Conservation (phyloP, 805 yeast species). For the Ogataea nakhonphanomensis region DNA sequence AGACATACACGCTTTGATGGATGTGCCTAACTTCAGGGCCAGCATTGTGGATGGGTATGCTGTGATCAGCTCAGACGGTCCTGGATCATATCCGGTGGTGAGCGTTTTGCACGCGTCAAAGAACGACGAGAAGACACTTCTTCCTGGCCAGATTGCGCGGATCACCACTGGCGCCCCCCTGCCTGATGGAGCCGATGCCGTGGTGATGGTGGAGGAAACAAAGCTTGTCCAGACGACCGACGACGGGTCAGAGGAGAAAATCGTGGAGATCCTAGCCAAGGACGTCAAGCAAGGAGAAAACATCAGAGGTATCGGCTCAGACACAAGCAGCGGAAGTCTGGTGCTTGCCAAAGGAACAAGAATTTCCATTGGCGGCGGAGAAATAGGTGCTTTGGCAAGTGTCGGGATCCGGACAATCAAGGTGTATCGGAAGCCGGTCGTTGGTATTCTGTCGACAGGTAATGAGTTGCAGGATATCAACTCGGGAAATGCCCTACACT, state of each 20-base stretch:
- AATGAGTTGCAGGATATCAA: slow-evolving; percentile 43
- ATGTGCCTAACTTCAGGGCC: slow-evolving; percentile 50
- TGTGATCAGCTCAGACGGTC: slow-evolving; percentile 42
- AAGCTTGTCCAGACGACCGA: slow-evolving; percentile 31
- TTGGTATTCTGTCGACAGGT: slow-evolving; percentile 52
- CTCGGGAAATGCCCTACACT: slow-evolving; percentile 22
- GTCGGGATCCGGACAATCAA: slow-evolving; percentile 39
- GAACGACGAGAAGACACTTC: slow-evolving; percentile 14
- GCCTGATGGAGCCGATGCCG: slow-evolving; percentile 52
- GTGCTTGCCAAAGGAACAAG: slow-evolving; percentile 36
- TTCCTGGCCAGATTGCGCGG: slow-evolving; percentile 39
- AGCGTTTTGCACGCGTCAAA: slow-evolving; percentile 41
- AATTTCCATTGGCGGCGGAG: slow-evolving; percentile 45
- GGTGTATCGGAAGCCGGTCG: slow-evolving; percentile 40
- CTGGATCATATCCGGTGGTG: slow-evolving; percentile 41
- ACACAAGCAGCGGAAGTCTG: slow-evolving; percentile 37
- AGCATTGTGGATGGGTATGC: slow-evolving; percentile 59
- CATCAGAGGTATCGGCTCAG: slow-evolving; percentile 47
- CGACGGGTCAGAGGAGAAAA: slow-evolving; percentile 41
- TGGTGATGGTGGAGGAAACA: slow-evolving; percentile 54
- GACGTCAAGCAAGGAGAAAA: slow-evolving; percentile 42
- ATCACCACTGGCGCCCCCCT: slow-evolving; percentile 58
- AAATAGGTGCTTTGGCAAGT: slow-evolving; percentile 46
- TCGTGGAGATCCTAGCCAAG: slow-evolving; percentile 38
- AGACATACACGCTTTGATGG: slow-evolving; percentile 36